These are phyloP conservation scores for Dothideomycetidae sp. DNA, from an alignment of 2,329 filamentous ascomycete species.

Conservation along the genomic window DNA sequence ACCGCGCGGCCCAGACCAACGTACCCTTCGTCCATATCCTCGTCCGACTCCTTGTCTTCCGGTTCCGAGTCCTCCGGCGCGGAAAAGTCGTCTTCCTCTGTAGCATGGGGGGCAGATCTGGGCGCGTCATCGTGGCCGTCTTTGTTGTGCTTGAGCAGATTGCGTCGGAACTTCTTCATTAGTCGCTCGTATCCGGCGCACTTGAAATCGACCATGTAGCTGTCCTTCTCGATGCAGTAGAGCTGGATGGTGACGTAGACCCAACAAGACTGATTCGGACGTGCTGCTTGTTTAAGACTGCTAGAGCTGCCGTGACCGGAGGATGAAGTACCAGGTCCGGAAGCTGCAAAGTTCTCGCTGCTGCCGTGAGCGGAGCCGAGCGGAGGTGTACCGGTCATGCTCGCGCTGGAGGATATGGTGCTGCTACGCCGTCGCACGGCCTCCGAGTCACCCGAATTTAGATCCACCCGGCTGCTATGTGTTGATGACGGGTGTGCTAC, in stretches of 20 bases:
- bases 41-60: slow-evolving; percentile 20
- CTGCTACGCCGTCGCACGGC: slow-evolving; percentile 16
- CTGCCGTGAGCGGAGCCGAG: slow-evolving; percentile 14
- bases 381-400: slow-evolving; percentile 4
- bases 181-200: slow-evolving; percentile 94
- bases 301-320: slow-evolving; percentile 3
- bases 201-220: slow-evolving; percentile 96
- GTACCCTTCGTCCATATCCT: slow-evolving; percentile 25
- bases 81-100: no score
- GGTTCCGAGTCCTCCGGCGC: slow-evolving; percentile 1
- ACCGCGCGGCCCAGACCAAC: slow-evolving; percentile 35
- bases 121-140: slow-evolving; percentile 10
- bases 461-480: slow-evolving; percentile 34
- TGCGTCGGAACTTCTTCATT: slow-evolving; percentile 31
- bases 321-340: slow-evolving; percentile 8
- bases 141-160: slow-evolving; percentile 17
- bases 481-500: slow-evolving; percentile 36
- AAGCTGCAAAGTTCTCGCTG: slow-evolving; percentile 19
- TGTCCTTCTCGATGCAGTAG: slow-evolving; percentile 81
- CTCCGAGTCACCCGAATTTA: slow-evolving; percentile 16
- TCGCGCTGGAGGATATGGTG: slow-evolving; percentile 15
- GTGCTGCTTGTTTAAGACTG: slow-evolving; percentile 9
- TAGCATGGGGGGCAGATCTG: no score
- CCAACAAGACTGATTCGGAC: slow-evolving; percentile 54
- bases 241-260: slow-evolving; percentile 94